Evolutionary conservation across 495 filamentous ascomycete genomes (phyloP), one percentile per base, ranked within the genome.

Genomic region (Clohesyomyces aquaticus): DNA sequence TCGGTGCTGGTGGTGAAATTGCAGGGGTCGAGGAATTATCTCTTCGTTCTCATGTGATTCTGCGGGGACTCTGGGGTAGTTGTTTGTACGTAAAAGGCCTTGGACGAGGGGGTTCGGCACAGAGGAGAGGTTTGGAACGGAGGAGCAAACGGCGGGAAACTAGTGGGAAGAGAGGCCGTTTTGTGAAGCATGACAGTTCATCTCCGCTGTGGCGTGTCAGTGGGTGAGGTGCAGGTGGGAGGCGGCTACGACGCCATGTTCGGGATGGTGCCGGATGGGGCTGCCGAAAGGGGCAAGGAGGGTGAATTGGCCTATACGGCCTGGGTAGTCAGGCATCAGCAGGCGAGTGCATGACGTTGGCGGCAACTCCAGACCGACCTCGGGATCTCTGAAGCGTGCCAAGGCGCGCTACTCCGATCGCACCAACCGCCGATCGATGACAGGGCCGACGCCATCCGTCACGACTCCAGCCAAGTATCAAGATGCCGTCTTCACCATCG

Each of bases 41-140:
- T n/a, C 11, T 14, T 22, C 42, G n/a, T 14, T 8, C 56, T 32
- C 56, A 52, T 50, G 57, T 60, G 57, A 50, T 60, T 12, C 1
- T n/a, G n/a, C n/a, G n/a, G n/a, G n/a, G n/a, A n/a, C n/a, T 47
- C 21, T n/a, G 28, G 21, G 19, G 51, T 48, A 46, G 60, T 63
- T 63, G 41, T 29, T 55, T 22, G 60, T 63, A 63, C 60, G 60
- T 63, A 63, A 63, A 63, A 22, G 1, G 28, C 9, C 23, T 29
- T 32, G 57, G 47, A n/a, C 21, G 45, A 12, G 10, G 26, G 55
- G 29, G 32, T 32, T 10, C 16, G 21, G 38, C 18, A 26, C 16
- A 23, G 22, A 58, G 41, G 45, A 41, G 43, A 23, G 21, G 41
- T 18, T 23, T 16, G 27, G 19, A 4, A 14, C 32, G 16, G 55